Conservation (phyloP, 306 rosid species). For the Casuarina equisetifolia region DNA sequence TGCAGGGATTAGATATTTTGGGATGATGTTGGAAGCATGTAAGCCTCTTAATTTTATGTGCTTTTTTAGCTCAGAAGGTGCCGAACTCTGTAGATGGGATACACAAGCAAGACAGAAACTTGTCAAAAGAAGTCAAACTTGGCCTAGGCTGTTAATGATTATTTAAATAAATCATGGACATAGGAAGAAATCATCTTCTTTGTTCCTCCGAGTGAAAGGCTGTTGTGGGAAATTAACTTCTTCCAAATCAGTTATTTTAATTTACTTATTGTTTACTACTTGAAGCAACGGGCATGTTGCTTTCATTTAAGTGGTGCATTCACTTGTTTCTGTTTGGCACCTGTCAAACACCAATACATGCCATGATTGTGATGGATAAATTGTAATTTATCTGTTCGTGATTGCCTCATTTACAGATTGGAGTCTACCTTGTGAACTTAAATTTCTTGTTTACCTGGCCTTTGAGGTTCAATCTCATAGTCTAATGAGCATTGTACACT, state of each 20-base stretch:
- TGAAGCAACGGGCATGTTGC: neutral
- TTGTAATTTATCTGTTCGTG: neutral
- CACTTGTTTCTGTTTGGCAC: neutral
- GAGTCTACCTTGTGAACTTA: neutral
- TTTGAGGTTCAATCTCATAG: neutral
- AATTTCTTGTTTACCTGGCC: neutral
- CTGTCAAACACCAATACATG: neutral
- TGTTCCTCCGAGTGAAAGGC: too few species aligned
- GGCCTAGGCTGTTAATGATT: too few species aligned
- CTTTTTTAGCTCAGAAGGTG: too few species aligned
- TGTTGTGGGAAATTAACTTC: neutral
- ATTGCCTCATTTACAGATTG: constrained; percentile 2
- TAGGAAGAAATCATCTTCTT: too few species aligned
- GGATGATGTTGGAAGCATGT: too few species aligned
- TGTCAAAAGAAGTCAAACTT: too few species aligned
- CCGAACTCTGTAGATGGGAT: too few species aligned
- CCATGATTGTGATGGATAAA: neutral
- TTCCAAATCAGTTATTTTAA: neutral
- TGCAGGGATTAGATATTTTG: too few species aligned
- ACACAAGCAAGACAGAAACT: too few species aligned
- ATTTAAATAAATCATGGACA: too few species aligned
- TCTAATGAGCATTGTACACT: constrained; percentile 12
- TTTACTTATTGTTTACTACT: neutral
- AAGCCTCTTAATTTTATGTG: too few species aligned
- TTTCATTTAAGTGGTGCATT: neutral